Conservation (phyloP, 208 protist species). For the Trypanosoma melophagium region DNA sequence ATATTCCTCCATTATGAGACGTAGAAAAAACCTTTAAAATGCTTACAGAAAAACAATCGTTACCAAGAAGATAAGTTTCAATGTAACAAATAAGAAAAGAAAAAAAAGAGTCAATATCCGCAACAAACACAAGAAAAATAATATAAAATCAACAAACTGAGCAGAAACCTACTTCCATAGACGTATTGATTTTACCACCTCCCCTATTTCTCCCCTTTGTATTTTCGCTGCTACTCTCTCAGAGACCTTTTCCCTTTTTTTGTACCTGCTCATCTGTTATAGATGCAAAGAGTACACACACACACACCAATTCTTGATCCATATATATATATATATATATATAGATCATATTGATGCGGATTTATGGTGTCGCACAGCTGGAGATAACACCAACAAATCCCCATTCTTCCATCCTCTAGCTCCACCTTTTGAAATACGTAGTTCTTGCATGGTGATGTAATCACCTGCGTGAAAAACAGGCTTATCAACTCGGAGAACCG, state of each 20-base stretch:
- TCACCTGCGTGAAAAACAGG: slow-evolving; percentile 27
- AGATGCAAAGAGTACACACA: too few relatives aligned
- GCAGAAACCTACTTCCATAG: too few relatives aligned
- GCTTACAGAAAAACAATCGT: background rate
- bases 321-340: background rate
- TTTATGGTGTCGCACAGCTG: slow-evolving; percentile 15
- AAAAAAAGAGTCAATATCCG: too few relatives aligned
- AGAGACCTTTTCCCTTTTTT: too few relatives aligned
- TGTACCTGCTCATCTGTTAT: too few relatives aligned
- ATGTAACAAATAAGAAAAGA: slow-evolving; percentile 8
- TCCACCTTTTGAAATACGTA: background rate
- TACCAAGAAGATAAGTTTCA: too few relatives aligned
- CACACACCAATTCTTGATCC: too few relatives aligned
- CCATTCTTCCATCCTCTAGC: slow-evolving; percentile 13
- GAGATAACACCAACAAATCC: slow-evolving; percentile 26
- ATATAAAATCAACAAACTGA: too few relatives aligned
- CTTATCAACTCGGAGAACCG: slow-evolving; percentile 11
- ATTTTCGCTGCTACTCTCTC: too few relatives aligned
- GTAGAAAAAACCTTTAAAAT: slow-evolving; percentile 1
- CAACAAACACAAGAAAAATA: too few relatives aligned
- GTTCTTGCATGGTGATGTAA: slow-evolving; percentile 25
- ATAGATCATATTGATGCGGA: background rate
- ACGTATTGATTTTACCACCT: too few relatives aligned
- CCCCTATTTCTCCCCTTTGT: too few relatives aligned
- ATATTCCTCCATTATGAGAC: slow-evolving; percentile 18